Percentiles rank a stretch among this genome's conserved stretches.
These are phyloP conservation scores for Trichoderma brevicompactum DNA, from an alignment of 2,329 filamentous ascomycete species.

Conservation along the genomic window DNA sequence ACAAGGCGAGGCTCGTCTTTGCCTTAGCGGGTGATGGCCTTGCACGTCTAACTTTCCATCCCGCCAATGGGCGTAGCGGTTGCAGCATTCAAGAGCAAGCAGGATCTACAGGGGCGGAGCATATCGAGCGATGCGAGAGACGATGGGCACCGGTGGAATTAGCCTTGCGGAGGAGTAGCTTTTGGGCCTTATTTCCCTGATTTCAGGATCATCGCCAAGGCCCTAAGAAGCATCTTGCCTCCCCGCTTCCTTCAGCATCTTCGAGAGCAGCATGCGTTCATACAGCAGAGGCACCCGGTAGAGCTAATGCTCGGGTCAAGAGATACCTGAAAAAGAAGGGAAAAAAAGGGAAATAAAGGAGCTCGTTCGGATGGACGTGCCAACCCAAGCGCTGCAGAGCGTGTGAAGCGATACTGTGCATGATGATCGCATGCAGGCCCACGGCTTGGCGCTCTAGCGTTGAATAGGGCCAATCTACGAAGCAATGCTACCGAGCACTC, in stretches of 20 bases:
- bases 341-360: neutral
- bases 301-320: neutral
- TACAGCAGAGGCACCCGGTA: neutral
- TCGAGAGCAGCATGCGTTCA: neutral
- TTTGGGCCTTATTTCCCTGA: neutral
- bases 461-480: neutral
- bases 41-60: neutral
- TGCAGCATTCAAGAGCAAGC: neutral
- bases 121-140: slow-evolving; percentile 9
- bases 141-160: neutral
- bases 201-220: slow-evolving; percentile 26
- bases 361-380: neutral
- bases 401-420: neutral
- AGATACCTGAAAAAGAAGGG: neutral
- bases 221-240: slow-evolving; percentile 9
- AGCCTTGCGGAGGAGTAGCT: neutral
- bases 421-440: neutral
- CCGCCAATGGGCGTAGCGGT: neutral
- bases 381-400: neutral
- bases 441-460: neutral
- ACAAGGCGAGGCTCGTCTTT: slow-evolving; percentile 3
- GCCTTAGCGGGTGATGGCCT: slow-evolving; percentile 5
- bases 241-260: slow-evolving; percentile 15
- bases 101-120: slow-evolving; percentile 1
- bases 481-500: slow-evolving; percentile 4